Evolutionary conservation across 176 grass and related monocot genomes (phyloP).

Genomic region (Poa annua): DNA sequence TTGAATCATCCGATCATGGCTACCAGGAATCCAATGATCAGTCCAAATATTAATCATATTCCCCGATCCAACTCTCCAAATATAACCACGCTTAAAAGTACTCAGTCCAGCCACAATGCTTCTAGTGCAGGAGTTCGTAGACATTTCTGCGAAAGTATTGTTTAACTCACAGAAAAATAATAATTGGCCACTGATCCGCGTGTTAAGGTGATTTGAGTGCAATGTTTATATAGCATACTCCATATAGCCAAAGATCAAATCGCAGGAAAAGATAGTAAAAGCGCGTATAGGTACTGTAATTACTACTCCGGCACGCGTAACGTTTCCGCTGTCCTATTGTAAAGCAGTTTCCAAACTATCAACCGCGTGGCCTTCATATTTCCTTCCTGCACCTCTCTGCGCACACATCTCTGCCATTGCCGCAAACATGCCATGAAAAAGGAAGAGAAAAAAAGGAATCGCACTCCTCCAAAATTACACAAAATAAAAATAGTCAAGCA

Average conservation of each 20-base stretch:
- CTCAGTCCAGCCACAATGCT: too few relatives aligned
- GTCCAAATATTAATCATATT: too few relatives aligned
- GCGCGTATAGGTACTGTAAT: background rate
- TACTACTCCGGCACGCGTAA: background rate
- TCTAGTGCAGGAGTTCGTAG: too few relatives aligned
- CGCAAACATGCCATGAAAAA: background rate
- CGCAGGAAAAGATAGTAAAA: background rate
- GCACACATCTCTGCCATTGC: background rate
- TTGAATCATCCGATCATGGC: too few relatives aligned
- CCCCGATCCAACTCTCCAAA: too few relatives aligned
- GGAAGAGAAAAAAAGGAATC: background rate
- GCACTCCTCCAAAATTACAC: conserved; percentile 10
- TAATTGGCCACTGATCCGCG: too few relatives aligned
- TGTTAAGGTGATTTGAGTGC: too few relatives aligned
- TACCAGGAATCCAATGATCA: too few relatives aligned
- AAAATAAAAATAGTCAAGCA: background rate
- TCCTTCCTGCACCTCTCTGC: background rate
- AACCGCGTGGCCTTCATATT: background rate
- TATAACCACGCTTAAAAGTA: too few relatives aligned
- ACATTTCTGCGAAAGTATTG: too few relatives aligned
- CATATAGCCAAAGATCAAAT: background rate
- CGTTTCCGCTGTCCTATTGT: background rate
- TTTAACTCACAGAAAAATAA: too few relatives aligned
- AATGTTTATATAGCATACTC: background rate
- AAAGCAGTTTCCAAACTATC: background rate